Evolutionary conservation across 768 basidiomycete species (phyloP), one percentile per base, ranked within the genome.

Genomic region (Suillus sp.): DNA sequence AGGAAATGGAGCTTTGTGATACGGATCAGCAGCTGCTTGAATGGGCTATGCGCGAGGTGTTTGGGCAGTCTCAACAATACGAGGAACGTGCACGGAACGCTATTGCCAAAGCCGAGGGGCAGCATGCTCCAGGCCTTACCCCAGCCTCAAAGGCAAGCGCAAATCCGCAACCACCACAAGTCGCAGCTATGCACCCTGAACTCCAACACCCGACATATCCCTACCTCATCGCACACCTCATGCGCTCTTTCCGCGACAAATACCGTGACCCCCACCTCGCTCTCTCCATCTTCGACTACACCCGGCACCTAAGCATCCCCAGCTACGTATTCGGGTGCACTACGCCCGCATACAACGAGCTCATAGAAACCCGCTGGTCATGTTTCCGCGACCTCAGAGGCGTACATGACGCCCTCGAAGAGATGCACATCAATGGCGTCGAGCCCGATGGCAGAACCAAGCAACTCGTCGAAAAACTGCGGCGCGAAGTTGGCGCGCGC

Each of bases 321-420:
- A 93, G 91, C 5, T 98, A 93, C 74, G 89, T 96, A 35, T 89
- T 89, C 69, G 96, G 95, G 2, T 98, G 96, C 75, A 90, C 92
- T 11, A 91, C 95, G 0, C 82, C 82, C 11, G 91, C 89, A 0
- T 97, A 96, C 76, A 94, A 95, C 74, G 93, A 96, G 72, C 81
- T 95, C 22, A 84, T 98, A 32, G 80, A 85, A 69, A 93, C 91
- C n/a, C 86, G 86, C 22, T 98, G 96, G 96, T 76, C 79, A 9
- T 86, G 82, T 61, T 93, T 96, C 79, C 84, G 85, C n/a, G 93
- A 96, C 77, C 77, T 95, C 40, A 81, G 83, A 53, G 92, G 90
- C 32, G 88, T 95, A 0, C 84, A 84, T 59, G 82, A 84, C 22
- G 86, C 89, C 6, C 75, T 96, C 20, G 83, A 88, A 63, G 95